Evolutionary conservation across 345 rosid genomes (phyloP).

Genomic region (Citrus glauca): DNA sequence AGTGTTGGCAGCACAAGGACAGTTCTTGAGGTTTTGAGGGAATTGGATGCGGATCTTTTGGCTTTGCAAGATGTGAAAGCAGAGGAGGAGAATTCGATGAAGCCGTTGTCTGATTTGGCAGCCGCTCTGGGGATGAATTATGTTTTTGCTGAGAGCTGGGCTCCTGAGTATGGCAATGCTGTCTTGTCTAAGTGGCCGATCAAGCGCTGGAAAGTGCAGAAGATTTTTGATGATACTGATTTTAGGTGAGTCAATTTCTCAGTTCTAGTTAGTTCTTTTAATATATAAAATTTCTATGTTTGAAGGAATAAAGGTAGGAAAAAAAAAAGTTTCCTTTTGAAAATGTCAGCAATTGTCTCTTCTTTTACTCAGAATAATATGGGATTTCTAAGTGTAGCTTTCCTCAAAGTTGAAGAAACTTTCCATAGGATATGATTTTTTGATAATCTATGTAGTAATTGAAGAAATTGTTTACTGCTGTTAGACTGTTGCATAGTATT

Average conservation of each 20-base stretch:
- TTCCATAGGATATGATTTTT: background rate
- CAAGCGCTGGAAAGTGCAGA: slow-evolving; percentile 58
- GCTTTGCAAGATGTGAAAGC: slow-evolving; percentile 96
- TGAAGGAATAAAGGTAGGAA: background rate
- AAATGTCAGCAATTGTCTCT: slow-evolving; percentile 19
- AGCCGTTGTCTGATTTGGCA: slow-evolving; percentile 92
- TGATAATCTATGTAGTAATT: background rate
- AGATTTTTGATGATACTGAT: slow-evolving; percentile 85
- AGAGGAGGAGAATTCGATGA: slow-evolving; percentile 87
- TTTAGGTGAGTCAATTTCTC: slow-evolving; percentile 48
- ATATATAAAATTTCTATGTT: background rate
- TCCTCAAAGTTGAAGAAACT: slow-evolving; percentile 5
- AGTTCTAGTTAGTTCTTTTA: background rate
- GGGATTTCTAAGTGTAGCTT: background rate
- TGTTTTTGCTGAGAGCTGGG: slow-evolving; percentile 98
- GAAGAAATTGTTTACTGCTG: background rate
- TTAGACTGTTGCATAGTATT: too few species aligned
- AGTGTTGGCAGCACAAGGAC: slow-evolving; percentile 38
- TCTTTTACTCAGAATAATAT: slow-evolving; percentile 8
- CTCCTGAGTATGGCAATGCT: slow-evolving; percentile 98
- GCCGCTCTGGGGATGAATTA: slow-evolving; percentile 80
- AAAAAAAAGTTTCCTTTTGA: background rate
- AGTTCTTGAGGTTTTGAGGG: slow-evolving; percentile 68
- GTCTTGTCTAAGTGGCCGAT: slow-evolving; percentile 89
- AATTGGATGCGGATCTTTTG: slow-evolving; percentile 76